Base-by-base conservation (phyloP, 768 basidiomycete species). In the Mycena galopus region DNA sequence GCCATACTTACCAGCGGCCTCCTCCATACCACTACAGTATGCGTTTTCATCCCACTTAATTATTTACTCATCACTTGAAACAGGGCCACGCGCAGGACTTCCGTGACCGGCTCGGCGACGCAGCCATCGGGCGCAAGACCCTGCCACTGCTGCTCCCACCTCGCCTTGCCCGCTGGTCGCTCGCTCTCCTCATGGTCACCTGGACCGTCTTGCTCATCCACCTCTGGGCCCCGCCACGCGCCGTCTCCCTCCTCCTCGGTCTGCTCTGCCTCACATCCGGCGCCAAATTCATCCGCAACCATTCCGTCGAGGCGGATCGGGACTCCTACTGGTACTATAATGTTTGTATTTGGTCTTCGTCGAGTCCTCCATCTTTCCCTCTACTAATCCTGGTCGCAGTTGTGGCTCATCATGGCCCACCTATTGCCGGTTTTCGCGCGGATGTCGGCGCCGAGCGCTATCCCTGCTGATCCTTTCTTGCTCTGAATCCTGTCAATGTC, bases 11-110 rank as follows among this genome's bases (percentile, higher is more conserved):
- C 79, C 60, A 85, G 80, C 37, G 74, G 79, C 60, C 76, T 76
- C 29, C 73, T 86, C n/a, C 82, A 83, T 37, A 63, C 79, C 2
- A 84, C 83, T 12, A 86, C 84, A 0, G 78, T 84, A 14, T 76
- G 21, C n/a, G 80, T 32, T 12, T 51, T n/a, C 7, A 9, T 7
- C 14, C 9, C 17, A 25, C 30, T 53, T 51, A 59, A 11, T 66
- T 19, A 23, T 39, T 29, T 29, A 35, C 27, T 11, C 17, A 2
- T 2, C 12, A 7, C 19, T 42, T 27, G n/a, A 16, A 32, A 4
- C n/a, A 77, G 76, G 75, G 78, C 8, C 74, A 78, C 30, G 77
- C 77, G 4, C 77, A 76, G 51, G 78, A 78, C 59, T 78, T 76
- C 51, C 72, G 76, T 21, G 77, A 78, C 64, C 69, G 73, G 10